A percentile compares a stretch with the other conserved stretches of the same genome.
phyloP scores from a whole-genome alignment of 106 monocot species.

The Gastrodia elata region DNA sequence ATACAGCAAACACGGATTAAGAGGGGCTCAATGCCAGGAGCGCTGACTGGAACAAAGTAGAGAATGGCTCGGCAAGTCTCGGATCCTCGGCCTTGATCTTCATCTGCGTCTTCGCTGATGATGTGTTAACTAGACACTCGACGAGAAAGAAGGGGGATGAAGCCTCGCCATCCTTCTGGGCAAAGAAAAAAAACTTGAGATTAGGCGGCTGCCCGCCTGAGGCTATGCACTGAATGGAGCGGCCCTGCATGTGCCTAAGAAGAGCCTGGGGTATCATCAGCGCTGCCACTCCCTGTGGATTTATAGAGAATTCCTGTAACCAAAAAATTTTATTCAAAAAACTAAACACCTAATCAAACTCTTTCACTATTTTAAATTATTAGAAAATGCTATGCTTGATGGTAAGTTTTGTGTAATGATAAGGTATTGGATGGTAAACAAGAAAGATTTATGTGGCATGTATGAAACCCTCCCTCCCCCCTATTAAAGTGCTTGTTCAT shows the following conservation, averaged over 20 bases:
- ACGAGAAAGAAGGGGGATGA: conserved; percentile 71
- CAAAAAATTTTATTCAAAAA: neutral
- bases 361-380: too few species aligned
- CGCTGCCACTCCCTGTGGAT: conserved; percentile 54
- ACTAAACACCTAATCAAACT: neutral
- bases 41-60: conserved; percentile 55
- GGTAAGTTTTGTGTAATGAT: too few species aligned
- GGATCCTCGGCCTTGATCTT: conserved; percentile 88
- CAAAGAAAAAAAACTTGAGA: conserved; percentile 95
- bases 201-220: conserved; percentile 87
- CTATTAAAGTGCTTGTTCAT: too few species aligned
- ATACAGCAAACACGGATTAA: neutral
- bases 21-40: conserved; percentile 40
- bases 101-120: conserved; percentile 72
- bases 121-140: conserved; percentile 80
- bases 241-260: conserved; percentile 75
- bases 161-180: conserved; percentile 46
- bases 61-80: conserved; percentile 42
- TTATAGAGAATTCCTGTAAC: conserved; percentile 64
- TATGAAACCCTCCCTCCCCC: too few species aligned
- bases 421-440: too few species aligned
- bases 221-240: conserved; percentile 89
- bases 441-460: too few species aligned
- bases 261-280: conserved; percentile 62
- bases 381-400: too few species aligned